Evolutionary conservation across 169 alveolate species (phyloP).

Genomic region (Theileria orientalis): DNA sequence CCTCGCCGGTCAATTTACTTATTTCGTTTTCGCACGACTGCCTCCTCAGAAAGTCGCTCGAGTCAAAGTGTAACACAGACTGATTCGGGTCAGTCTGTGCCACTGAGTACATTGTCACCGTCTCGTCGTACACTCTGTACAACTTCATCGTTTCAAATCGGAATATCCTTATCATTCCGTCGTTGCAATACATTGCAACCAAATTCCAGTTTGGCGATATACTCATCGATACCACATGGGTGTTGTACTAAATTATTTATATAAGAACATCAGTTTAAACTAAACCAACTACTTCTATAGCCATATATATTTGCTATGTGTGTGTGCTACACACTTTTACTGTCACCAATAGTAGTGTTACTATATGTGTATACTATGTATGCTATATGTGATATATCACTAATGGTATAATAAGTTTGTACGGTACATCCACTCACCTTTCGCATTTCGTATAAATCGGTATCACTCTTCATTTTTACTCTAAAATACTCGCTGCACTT

Average conservation of each 20-base stretch:
- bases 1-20: slow-evolving; percentile 69
- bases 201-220: slow-evolving; percentile 80
- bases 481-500: slow-evolving; percentile 23
- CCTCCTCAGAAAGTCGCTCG: slow-evolving; percentile 88
- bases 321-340: no score
- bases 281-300: no score
- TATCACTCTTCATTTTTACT: slow-evolving; percentile 76
- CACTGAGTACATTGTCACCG: slow-evolving; percentile 78
- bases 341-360: no score
- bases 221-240: slow-evolving; percentile 77
- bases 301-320: no score
- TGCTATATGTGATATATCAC: background rate
- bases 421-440: slow-evolving; percentile 18
- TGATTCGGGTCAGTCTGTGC: slow-evolving; percentile 84
- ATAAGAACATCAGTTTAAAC: no score
- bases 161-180: slow-evolving; percentile 80
- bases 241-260: slow-evolving; percentile 61
- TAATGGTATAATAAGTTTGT: background rate
- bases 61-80: slow-evolving; percentile 81
- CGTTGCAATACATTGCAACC: slow-evolving; percentile 82
- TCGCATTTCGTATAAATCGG: slow-evolving; percentile 89
- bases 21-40: slow-evolving; percentile 90
- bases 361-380: no score
- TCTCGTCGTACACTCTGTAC: slow-evolving; percentile 81
- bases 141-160: slow-evolving; percentile 84